Base-by-base conservation (phyloP, 2,329 filamentous ascomycete species). In the Claviceps quebecensis region DNA sequence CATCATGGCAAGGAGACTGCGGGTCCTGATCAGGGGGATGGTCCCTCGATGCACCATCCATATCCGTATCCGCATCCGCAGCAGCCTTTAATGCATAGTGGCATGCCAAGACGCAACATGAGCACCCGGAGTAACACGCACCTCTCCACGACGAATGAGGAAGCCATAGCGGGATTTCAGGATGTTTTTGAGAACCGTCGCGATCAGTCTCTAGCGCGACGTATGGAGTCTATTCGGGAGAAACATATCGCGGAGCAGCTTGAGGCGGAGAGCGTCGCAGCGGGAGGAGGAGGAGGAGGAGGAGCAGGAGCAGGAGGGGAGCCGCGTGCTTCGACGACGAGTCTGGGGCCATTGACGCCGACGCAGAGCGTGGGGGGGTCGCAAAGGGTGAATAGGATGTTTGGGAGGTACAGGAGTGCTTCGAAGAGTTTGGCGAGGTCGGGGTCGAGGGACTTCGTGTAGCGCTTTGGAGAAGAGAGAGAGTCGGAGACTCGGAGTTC, bases 131-230 rank as follows among this genome's bases (percentile, higher is more conserved):
- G 29, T 17, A 54, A 55, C 26, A 44, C 48, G 14, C 55, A 53
- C 9, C 46, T 55, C 4, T 38, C 60, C 16, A 58, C 63, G 13
- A 52, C 62, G 5, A 63, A 64, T 22, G 67, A 68, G 40, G 58
- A 59, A 13, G 58, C 57, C 13, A 60, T 68, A 47, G 63, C 64
- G 39, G 64, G 75, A 56, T 72, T 71, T 63, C 65, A 70, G 51
- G 69, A 75, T 49, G 69, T 75, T 0, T 75, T 73, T 47, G 67
- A 69, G 29, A 66, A 62, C 45, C 70, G 72, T 29, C 67, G 65
- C 37, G 62, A 71, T 3, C 61, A 65, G 2, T 49, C 63, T 4
- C 61, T 60, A 1, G 64, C 65, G 5, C 63, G 66, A 2, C 65
- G 67, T 3, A 63, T 68, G 40, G 65, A 64, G 1, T 68, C 65